Base-by-base conservation (phyloP, 345 rosid genomes). In the Rhodamnia argentea region DNA sequence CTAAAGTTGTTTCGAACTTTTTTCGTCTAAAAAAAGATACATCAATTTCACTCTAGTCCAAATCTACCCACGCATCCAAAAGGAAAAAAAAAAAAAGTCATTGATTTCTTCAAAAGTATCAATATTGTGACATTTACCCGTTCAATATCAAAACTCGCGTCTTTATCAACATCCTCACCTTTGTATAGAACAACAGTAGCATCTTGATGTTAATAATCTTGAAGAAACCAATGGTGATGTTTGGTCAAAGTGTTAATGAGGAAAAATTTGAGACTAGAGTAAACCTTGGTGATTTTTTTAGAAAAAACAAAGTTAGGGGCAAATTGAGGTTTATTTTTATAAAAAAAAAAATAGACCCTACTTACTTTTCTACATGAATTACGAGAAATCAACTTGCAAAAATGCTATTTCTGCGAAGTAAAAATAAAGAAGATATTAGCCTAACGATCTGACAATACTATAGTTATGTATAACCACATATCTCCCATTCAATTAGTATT, bases 1-100 rank as follows among this genome's bases (percentile, higher is more conserved):
- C 6, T 3, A 60, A 60, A 27, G 27, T 0, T 60, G 10, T n/a
- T 37, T 3, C 2, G 0, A 60, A 60, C 37, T 27, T 14, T 27
- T 6, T 27, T 27, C 15, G 20, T 60, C 10, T 6, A 1, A 60
- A 27, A 60, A 27, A 29, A 60, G 14, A 27, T 7, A 6, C 74
- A 60, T 14, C 15, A 27, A 27, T 37, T 60, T 15, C 74, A 60
- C 74, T 27, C 10, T 29, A 60, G 5, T 7, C 5, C 40, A 60
- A 24, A 60, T 16, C 37, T 27, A 18, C 6, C 20, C 20, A 60
- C 7, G 2, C 1, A 8, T 6, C 40, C 4, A 14, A 27, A n/a
- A 37, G 40, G 3, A 37, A 60, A 27, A 14, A 13, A 40, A 40
- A 40, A 40, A 40, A 42, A 42, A 37, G 2, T 40, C 74, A 13